Evolutionary conservation across 208 protist genomes (phyloP).

Genomic region (Entamoeba moshkovskii): DNA sequence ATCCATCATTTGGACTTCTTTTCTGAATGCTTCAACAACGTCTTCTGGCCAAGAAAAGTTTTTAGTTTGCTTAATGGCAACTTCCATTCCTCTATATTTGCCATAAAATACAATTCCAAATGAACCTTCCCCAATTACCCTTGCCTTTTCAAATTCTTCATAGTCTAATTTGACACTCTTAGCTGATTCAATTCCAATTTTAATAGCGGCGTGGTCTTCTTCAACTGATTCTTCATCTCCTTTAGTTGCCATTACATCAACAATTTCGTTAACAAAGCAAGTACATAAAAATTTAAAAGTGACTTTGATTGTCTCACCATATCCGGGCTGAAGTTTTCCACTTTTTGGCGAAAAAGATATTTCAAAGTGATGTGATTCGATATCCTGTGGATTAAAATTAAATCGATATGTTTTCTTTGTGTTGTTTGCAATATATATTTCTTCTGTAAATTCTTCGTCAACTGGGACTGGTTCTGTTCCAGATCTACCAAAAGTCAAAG

Average conservation of each 20-base stretch:
- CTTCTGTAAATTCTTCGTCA: not conserved
- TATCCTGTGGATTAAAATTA: not conserved
- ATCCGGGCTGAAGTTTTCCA: not conserved
- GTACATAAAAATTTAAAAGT: not conserved
- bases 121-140: conserved; percentile 21
- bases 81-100: conserved; percentile 25
- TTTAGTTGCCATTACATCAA: not conserved
- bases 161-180: not conserved
- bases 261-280: not conserved
- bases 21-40: conserved; percentile 27
- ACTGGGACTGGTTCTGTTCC: not conserved
- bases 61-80: conserved; percentile 26
- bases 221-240: not conserved
- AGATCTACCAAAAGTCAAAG: not conserved
- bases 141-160: not conserved
- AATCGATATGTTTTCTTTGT: not conserved
- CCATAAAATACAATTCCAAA: conserved; percentile 12
- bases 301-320: not conserved
- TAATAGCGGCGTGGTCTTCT: not conserved
- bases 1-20: conserved; percentile 32
- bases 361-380: not conserved
- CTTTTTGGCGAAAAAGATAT: not conserved
- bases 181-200: not conserved
- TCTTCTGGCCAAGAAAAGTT: conserved; percentile 3
- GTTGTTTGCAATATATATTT: not conserved